Evolutionary conservation across 78 protist species (phyloP).

Genomic region (Bigelowiella natans): DNA sequence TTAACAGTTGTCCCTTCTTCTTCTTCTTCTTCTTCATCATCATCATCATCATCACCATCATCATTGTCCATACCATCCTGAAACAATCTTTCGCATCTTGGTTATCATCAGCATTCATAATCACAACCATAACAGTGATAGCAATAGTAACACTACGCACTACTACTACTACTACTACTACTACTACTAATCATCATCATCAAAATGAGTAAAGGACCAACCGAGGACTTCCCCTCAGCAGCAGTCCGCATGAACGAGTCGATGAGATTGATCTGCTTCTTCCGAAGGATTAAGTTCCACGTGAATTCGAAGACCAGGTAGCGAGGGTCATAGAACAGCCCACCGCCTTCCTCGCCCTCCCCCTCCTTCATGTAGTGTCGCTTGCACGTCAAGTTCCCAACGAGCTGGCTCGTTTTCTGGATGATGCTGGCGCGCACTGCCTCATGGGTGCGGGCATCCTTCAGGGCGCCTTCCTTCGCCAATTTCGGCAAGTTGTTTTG

Average conservation of each 20-base stretch:
- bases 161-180: too few species aligned
- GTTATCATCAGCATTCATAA: too few species aligned
- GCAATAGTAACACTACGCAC: too few species aligned
- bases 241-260: background rate
- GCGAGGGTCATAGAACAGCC: constrained; percentile 31
- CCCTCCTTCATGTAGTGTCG: constrained; percentile 8
- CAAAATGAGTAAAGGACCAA: too few species aligned
- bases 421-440: background rate
- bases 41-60: constrained; percentile 23
- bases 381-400: background rate
- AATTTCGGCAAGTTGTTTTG: background rate
- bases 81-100: too few species aligned
- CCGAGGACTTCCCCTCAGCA: background rate
- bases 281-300: constrained; percentile 35
- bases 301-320: constrained; percentile 41
- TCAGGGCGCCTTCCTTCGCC: background rate
- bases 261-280: constrained; percentile 2
- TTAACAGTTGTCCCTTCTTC: too few species aligned
- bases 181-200: too few species aligned
- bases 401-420: background rate
- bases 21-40: too few species aligned
- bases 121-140: too few species aligned
- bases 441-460: too few species aligned
- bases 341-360: background rate
- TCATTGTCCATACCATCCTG: background rate